Conservation (phyloP, 805 yeast species). For the Kregervanrija delftensis region DNA sequence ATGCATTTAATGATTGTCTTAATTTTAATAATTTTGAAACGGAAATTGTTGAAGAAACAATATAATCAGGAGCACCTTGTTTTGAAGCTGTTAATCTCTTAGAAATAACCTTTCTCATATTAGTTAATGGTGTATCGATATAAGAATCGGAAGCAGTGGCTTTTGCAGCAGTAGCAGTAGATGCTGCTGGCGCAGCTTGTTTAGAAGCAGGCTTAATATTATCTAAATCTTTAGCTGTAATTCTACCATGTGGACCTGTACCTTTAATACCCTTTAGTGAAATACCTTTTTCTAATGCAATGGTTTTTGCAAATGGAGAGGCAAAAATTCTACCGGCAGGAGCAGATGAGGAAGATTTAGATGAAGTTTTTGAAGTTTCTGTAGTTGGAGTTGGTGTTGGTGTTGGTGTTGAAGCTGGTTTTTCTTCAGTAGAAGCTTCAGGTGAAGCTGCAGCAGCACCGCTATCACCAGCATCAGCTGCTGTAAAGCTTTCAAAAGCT, state of each 20-base stretch:
- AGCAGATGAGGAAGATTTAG: slow-evolving; percentile 33
- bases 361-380: slow-evolving; percentile 16
- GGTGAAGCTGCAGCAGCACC: slow-evolving; percentile 38
- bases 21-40: slow-evolving; percentile 88
- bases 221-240: slow-evolving; percentile 87
- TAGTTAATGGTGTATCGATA: slow-evolving; percentile 79
- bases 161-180: slow-evolving; percentile 36
- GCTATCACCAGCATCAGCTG: slow-evolving; percentile 66
- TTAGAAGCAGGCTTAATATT: slow-evolving; percentile 38
- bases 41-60: slow-evolving; percentile 79
- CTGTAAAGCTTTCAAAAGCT: slow-evolving; percentile 82
- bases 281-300: slow-evolving; percentile 90
- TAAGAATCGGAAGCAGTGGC: slow-evolving; percentile 51
- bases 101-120: slow-evolving; percentile 93
- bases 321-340: slow-evolving; percentile 73
- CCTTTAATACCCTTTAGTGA: slow-evolving; percentile 81
- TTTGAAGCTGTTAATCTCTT: slow-evolving; percentile 81
- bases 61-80: slow-evolving; percentile 83
- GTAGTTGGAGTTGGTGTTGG: slow-evolving; percentile 26
- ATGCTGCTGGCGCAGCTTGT: slow-evolving; percentile 33
- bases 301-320: slow-evolving; percentile 88
- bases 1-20: slow-evolving; percentile 80
- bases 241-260: slow-evolving; percentile 93
- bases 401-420: slow-evolving; percentile 7
- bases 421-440: slow-evolving; percentile 21